These are phyloP conservation scores for Suhomyces pyralidae DNA, from an alignment of 805 yeast genomes.

Conservation along the genomic window DNA sequence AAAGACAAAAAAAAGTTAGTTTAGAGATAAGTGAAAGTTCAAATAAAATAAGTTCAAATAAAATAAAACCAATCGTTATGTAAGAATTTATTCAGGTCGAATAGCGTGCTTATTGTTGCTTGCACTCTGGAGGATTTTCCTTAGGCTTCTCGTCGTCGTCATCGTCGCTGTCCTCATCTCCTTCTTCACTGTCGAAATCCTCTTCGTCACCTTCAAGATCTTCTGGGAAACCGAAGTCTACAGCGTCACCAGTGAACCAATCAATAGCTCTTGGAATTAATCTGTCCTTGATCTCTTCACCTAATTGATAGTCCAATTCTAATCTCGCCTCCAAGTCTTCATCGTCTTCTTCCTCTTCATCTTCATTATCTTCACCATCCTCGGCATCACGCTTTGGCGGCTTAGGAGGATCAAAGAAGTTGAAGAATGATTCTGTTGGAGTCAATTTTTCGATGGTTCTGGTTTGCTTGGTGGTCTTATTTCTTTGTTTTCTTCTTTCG, in stretches of 20 bases:
- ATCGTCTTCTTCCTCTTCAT: conserved; percentile 59
- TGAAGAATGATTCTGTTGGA: conserved; percentile 93
- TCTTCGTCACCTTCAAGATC: conserved; percentile 61
- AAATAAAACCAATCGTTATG: neutral
- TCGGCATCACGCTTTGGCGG: conserved; percentile 51
- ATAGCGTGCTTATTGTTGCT: conserved; percentile 48
- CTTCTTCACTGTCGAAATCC: conserved; percentile 60
- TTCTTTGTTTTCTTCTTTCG: conserved; percentile 96
- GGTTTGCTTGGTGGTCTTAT: conserved; percentile 93
- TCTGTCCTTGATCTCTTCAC: conserved; percentile 94
- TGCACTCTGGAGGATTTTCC: conserved; percentile 74
- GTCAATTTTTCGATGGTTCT: conserved; percentile 92
- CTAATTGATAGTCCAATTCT: conserved; percentile 91
- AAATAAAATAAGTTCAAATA: neutral
- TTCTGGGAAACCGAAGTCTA: conserved; percentile 63
- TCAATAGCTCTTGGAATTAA: conserved; percentile 94
- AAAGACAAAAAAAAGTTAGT: neutral
- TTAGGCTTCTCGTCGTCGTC: conserved; percentile 60
- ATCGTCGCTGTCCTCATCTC: conserved; percentile 57
- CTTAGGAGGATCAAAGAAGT: conserved; percentile 91
- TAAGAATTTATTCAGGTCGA: neutral
- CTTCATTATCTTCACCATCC: conserved; percentile 48
- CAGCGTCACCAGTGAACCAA: conserved; percentile 98
- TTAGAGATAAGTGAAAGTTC: neutral
- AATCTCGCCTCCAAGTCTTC: conserved; percentile 78